These are phyloP conservation scores for Coniella lustricola DNA, from an alignment of 2,329 filamentous ascomycete genomes.

Conservation along the genomic window DNA sequence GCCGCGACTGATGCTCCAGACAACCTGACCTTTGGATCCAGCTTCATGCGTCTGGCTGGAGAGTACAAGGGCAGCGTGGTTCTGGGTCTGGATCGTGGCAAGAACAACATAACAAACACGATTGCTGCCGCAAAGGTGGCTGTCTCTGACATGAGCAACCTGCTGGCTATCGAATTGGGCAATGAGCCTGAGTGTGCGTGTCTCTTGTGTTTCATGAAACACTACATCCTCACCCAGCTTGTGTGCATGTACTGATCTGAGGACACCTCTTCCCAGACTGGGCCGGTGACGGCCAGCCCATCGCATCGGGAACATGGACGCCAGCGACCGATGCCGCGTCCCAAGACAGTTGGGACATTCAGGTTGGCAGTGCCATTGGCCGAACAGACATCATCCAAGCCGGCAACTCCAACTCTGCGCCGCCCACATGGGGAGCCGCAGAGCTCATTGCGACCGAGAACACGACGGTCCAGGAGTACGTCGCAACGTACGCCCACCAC, in stretches of 20 bases:
- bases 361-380: conserved; percentile 28
- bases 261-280: conserved; percentile 24
- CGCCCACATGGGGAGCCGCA: conserved; percentile 31
- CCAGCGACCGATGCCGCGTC: conserved; percentile 31
- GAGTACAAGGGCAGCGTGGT: conserved; percentile 43
- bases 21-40: conserved; percentile 44
- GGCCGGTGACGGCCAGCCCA: conserved; percentile 28
- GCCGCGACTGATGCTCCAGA: conserved; percentile 39
- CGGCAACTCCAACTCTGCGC: conserved; percentile 31
- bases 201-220: neutral
- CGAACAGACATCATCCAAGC: conserved; percentile 32
- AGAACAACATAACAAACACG: conserved; percentile 46
- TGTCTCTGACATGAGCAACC: conserved; percentile 36
- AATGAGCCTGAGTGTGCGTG: conserved; percentile 50
- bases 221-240: neutral
- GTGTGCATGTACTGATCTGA: neutral
- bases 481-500: conserved; percentile 38
- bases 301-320: conserved; percentile 30
- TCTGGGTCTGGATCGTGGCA: conserved; percentile 46
- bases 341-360: conserved; percentile 32
- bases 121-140: conserved; percentile 43
- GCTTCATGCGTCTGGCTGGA: conserved; percentile 42
- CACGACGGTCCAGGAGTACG: conserved; percentile 29
- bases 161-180: conserved; percentile 48
- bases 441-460: conserved; percentile 33